A percentile compares a stretch with the other conserved stretches of the same genome.
phyloP scores from a whole-genome alignment of 192 early-diverging fungal species.

The Cladochytrium replicatum region DNA sequence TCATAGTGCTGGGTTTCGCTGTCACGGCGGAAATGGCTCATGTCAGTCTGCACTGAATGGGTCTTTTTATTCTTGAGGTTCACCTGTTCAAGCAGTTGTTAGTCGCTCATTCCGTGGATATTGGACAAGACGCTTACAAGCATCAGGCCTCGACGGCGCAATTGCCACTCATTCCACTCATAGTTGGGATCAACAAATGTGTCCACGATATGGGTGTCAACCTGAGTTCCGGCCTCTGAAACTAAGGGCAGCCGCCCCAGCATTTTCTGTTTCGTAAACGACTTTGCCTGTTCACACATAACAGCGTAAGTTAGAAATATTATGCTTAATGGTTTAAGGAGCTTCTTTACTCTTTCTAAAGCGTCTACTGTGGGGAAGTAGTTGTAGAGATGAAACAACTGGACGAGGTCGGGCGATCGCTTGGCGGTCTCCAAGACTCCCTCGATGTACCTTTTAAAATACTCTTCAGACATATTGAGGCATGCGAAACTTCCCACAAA shows the following conservation, averaged over 20 bases:
- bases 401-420: conserved; percentile 31
- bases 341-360: conserved; percentile 38
- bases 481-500: conserved; percentile 4
- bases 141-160: conserved; percentile 43
- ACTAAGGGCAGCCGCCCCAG: conserved; percentile 45
- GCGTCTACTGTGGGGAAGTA: conserved; percentile 54
- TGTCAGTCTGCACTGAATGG: conserved; percentile 40
- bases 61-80: conserved; percentile 47
- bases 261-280: conserved; percentile 39
- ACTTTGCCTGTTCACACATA: conserved; percentile 24
- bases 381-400: conserved; percentile 45
- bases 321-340: not conserved
- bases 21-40: conserved; percentile 37
- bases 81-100: conserved; percentile 15
- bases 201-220: conserved; percentile 51
- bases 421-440: conserved; percentile 35
- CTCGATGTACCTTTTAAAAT: conserved; percentile 32
- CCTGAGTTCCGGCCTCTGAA: conserved; percentile 42
- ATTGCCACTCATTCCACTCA: conserved; percentile 55
- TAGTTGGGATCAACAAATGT: conserved; percentile 36
- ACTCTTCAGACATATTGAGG: not conserved
- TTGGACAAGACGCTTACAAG: conserved; percentile 17
- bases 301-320: not conserved
- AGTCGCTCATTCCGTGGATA: not conserved
- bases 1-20: conserved; percentile 49